Percentiles rank a stretch among this genome's conserved stretches.
Evolutionary conservation across 257 asterid genomes (phyloP).

Genomic region (Nyctanthes arbortristis): DNA sequence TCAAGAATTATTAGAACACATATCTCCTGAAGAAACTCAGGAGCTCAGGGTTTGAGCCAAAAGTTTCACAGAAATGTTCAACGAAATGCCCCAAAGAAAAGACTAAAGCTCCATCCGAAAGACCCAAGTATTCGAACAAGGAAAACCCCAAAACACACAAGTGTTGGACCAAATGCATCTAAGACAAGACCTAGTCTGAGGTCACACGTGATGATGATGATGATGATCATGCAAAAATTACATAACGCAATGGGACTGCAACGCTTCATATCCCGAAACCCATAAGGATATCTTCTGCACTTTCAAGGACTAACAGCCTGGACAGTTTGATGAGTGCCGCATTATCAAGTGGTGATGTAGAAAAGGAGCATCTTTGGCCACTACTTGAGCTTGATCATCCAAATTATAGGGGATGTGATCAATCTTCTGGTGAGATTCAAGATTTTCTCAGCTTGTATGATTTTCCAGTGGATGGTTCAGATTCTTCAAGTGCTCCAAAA

Average conservation of each 20-base stretch:
- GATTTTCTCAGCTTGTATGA: conserved; percentile 15
- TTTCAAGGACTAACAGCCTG: conserved; percentile 37
- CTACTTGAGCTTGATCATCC: conserved; percentile 33
- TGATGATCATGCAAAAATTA: background rate
- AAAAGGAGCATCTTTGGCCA: conserved; percentile 32
- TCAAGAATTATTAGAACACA: conserved; percentile 71
- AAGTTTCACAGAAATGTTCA: too few species aligned
- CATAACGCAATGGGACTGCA: conserved; percentile 14
- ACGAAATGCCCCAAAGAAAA: too few species aligned
- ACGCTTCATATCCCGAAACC: conserved; percentile 54
- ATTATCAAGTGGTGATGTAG: conserved; percentile 28
- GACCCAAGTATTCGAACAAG: too few species aligned
- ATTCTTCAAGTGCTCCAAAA: conserved; percentile 23
- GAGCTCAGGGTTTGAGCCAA: conserved; percentile 3
- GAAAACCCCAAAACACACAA: conserved; percentile 12
- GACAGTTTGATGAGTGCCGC: conserved; percentile 38
- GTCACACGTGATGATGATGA: conserved; percentile 6
- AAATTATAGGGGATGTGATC: background rate
- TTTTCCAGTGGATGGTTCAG: conserved; percentile 13
- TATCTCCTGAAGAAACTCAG: conserved; percentile 52
- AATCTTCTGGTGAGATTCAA: conserved; percentile 13
- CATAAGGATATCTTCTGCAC: conserved; percentile 36
- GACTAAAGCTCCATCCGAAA: too few species aligned
- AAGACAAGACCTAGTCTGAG: background rate
- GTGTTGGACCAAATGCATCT: conserved; percentile 9